Evolutionary conservation across 164 flowering plant genomes (phyloP).

Genomic region (Aristolochia contorta): DNA sequence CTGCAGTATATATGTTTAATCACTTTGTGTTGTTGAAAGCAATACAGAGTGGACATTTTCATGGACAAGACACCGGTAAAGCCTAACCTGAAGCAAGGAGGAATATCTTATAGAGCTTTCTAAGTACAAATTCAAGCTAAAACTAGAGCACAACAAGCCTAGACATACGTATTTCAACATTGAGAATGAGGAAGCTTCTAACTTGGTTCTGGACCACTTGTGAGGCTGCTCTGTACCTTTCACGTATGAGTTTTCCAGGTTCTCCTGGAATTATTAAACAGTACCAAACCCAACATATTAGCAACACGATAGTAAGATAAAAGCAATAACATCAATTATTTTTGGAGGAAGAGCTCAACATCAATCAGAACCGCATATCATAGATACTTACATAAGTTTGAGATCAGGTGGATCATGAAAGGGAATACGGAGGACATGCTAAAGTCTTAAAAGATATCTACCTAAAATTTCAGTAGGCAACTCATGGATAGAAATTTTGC

Average conservation of each 20-base stretch:
- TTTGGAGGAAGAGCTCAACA: not conserved
- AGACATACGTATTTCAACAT: slow-evolving; percentile 42
- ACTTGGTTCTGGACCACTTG: slow-evolving; percentile 96
- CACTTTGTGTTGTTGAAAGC: too few species aligned
- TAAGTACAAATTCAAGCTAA: too few species aligned
- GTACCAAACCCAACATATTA: not conserved
- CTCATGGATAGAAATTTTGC: too few species aligned
- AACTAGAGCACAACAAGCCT: slow-evolving; percentile 10
- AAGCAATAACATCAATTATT: not conserved
- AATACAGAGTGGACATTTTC: too few species aligned
- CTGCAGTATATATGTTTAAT: too few species aligned
- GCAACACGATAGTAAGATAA: not conserved
- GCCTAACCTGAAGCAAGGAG: too few species aligned
- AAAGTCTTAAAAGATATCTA: too few species aligned
- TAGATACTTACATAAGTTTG: not conserved
- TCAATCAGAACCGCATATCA: too few species aligned
- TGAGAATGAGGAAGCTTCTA: slow-evolving; percentile 59
- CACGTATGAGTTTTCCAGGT: slow-evolving; percentile 85
- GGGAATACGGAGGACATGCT: too few species aligned
- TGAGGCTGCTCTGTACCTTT: slow-evolving; percentile 92
- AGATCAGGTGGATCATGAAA: not conserved
- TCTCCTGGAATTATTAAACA: slow-evolving; percentile 43
- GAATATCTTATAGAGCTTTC: too few species aligned
- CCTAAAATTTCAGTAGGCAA: too few species aligned
- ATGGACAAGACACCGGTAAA: too few species aligned